Percentiles rank a stretch among this genome's conserved stretches.
phyloP scores from a whole-genome alignment of 2,329 filamentous ascomycete genomes.

The Fusarium sambucinum region DNA sequence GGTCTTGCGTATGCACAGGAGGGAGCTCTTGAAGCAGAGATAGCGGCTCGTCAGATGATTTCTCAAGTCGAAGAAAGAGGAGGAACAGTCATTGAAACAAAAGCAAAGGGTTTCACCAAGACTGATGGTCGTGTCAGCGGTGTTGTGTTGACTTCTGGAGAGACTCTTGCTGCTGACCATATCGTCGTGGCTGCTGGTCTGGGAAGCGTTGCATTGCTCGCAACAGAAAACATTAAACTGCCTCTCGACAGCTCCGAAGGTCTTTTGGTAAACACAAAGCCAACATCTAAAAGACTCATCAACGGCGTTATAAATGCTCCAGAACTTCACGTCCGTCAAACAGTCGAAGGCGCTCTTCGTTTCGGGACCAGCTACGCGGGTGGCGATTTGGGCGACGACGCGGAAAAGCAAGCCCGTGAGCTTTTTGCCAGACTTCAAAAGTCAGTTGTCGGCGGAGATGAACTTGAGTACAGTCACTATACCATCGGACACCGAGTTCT shows the following conservation, averaged over 20 bases:
- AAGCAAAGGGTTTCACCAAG: background rate
- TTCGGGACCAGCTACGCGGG: constrained; percentile 22
- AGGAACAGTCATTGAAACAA: background rate
- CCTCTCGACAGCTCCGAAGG: constrained; percentile 18
- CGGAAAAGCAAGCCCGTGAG: constrained; percentile 15
- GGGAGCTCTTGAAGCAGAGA: constrained; percentile 32
- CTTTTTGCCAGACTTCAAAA: constrained; percentile 17
- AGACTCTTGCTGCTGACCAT: constrained; percentile 15
- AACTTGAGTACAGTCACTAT: constrained; percentile 19
- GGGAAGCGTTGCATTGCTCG: constrained; percentile 25
- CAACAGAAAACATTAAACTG: constrained; percentile 5
- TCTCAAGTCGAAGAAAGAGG: background rate
- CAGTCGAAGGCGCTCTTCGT: constrained; percentile 24
- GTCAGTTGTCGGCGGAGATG: constrained; percentile 8
- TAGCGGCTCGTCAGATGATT: constrained; percentile 26
- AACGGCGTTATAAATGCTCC: constrained; percentile 26
- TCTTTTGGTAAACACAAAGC: constrained; percentile 34
- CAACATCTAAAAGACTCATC: constrained; percentile 4
- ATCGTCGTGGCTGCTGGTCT: constrained; percentile 33
- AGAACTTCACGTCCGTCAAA: constrained; percentile 27
- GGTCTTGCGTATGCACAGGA: constrained; percentile 17
- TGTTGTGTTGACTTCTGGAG: constrained; percentile 12
- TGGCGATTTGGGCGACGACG: constrained; percentile 24
- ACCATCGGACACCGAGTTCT: constrained; percentile 28
- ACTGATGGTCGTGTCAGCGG: background rate